A percentile compares a stretch with the other conserved stretches of the same genome.
phyloP scores from a whole-genome alignment of 305 asterid genomes.

The Solanum aculeatissimum region DNA sequence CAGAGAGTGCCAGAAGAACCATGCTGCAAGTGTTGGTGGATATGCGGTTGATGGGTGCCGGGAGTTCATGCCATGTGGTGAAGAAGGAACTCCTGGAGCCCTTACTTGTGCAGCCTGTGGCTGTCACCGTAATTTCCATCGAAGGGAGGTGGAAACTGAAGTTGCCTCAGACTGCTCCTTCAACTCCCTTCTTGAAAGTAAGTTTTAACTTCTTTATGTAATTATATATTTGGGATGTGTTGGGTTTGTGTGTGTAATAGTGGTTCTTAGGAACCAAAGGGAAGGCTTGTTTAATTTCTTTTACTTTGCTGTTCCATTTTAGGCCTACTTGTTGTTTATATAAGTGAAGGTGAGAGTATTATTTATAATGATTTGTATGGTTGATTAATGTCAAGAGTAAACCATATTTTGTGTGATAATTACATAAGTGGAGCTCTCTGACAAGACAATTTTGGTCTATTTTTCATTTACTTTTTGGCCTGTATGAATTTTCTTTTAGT shows the following conservation, averaged over 20 bases:
- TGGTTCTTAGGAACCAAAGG: not conserved
- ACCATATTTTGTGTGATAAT: not conserved
- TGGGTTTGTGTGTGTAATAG: not conserved
- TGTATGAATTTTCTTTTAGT: not conserved
- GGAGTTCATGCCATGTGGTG: conserved; percentile 66
- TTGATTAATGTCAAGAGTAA: not conserved
- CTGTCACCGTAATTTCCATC: conserved; percentile 76
- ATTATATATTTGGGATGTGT: not conserved
- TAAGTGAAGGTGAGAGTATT: not conserved
- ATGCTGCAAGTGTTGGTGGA: conserved; percentile 69
- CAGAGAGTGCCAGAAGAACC: conserved; percentile 71
- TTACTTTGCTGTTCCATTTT: not conserved
- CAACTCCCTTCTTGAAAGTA: not conserved
- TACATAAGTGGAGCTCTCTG: not conserved
- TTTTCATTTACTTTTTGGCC: not conserved
- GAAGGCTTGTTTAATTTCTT: not conserved
- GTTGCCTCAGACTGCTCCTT: conserved; percentile 20
- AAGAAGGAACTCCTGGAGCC: conserved; percentile 34
- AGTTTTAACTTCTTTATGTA: not conserved
- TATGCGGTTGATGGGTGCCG: conserved; percentile 85
- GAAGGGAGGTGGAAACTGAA: conserved; percentile 49
- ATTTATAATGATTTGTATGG: not conserved
- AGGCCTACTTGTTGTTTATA: not conserved
- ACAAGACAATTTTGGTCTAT: not conserved
- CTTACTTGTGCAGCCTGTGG: conserved; percentile 85